phyloP scores from a whole-genome alignment of 2,329 filamentous ascomycete species.

The Podosphaera xanthii region DNA sequence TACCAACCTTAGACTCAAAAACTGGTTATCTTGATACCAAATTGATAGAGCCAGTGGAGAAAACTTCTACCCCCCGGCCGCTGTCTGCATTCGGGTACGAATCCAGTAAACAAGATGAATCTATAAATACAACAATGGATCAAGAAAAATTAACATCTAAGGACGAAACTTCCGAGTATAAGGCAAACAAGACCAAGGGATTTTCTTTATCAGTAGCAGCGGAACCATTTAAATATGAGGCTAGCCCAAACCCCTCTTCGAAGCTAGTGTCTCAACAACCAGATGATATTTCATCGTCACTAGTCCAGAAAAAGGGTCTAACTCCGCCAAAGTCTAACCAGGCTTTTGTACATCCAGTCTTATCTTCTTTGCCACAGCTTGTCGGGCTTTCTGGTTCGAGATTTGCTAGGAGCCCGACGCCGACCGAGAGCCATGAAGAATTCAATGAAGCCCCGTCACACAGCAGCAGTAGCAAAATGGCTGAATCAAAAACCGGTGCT shows the following conservation, averaged over 20 bases:
- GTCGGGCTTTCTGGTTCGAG: slow-evolving; percentile 11
- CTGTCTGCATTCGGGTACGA: neutral
- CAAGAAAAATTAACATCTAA: slow-evolving; percentile 5
- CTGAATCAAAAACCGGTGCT: neutral
- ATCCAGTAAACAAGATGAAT: neutral
- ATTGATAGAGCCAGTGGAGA: neutral
- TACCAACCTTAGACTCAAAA: neutral
- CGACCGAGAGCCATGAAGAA: slow-evolving; percentile 4
- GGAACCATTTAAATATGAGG: slow-evolving; percentile 33
- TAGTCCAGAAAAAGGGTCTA: neutral
- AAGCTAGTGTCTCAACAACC: neutral
- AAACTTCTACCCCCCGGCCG: neutral
- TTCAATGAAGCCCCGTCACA: neutral
- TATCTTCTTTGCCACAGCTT: slow-evolving; percentile 1
- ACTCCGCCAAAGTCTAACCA: neutral
- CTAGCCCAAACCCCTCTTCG: neutral
- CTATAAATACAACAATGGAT: slow-evolving; percentile 5
- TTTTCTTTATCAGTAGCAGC: slow-evolving; percentile 48
- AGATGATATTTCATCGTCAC: neutral
- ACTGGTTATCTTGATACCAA: neutral
- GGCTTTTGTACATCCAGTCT: slow-evolving; percentile 1
- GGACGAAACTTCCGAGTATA: slow-evolving; percentile 5
- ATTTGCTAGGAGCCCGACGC: slow-evolving; percentile 13
- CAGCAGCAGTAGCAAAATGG: neutral
- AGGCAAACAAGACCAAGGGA: slow-evolving; percentile 21